Conservation (phyloP, 192 early-diverging fungal genomes). For the Podila clonocystis region DNA sequence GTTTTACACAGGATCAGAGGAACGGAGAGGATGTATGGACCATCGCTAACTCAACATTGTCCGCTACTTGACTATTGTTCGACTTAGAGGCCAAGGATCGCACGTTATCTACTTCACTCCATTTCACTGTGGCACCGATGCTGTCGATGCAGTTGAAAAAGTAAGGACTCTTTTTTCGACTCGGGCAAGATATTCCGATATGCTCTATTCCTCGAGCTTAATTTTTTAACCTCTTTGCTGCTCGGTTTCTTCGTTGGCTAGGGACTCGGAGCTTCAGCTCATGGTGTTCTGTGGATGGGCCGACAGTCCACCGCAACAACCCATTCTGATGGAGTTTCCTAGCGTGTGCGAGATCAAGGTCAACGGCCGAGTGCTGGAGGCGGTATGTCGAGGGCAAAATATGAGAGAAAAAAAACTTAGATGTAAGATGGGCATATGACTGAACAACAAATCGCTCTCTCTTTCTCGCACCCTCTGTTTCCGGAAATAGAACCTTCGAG, state of each 20-base stretch:
- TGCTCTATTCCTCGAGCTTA: too few species aligned
- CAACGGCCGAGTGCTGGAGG: slow-evolving; percentile 48
- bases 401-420: too few species aligned
- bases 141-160: slow-evolving; percentile 27
- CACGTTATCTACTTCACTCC: slow-evolving; percentile 20
- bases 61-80: too few species aligned
- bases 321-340: slow-evolving; percentile 57
- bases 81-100: slow-evolving; percentile 43
- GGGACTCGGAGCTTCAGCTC: slow-evolving; percentile 43
- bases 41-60: not conserved
- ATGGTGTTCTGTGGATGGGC: slow-evolving; percentile 55
- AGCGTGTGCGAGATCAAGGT: slow-evolving; percentile 58
- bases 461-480: not conserved
- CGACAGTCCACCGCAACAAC: slow-evolving; percentile 11
- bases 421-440: not conserved
- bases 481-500: slow-evolving; percentile 53
- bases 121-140: slow-evolving; percentile 29
- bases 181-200: not conserved
- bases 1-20: too few species aligned
- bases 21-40: not conserved
- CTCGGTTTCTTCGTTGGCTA: not conserved
- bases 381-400: slow-evolving; percentile 39
- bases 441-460: not conserved
- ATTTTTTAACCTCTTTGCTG: not conserved
- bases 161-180: slow-evolving; percentile 10